These are phyloP conservation scores for Penicillium sp. DNA, from an alignment of 2,329 filamentous ascomycete genomes.

Conservation along the genomic window DNA sequence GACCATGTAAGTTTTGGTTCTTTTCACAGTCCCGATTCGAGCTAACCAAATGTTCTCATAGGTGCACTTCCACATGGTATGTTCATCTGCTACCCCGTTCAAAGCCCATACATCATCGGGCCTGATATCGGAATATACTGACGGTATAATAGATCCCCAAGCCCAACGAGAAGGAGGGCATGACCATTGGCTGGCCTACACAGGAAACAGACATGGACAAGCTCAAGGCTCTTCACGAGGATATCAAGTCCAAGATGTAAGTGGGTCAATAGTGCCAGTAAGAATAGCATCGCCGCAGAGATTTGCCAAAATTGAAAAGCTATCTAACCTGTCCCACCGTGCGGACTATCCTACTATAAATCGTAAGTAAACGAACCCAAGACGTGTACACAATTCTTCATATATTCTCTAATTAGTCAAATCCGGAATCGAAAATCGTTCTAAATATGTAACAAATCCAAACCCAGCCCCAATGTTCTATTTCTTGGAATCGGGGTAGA, in stretches of 20 bases:
- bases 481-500: constrained; percentile 58
- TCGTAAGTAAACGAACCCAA: background rate
- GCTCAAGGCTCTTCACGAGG: constrained; percentile 76
- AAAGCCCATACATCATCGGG: too few species aligned
- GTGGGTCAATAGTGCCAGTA: background rate
- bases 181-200: constrained; percentile 78
- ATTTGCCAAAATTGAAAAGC: background rate
- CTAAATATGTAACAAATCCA: constrained; percentile 1
- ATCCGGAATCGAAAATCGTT: constrained; percentile 1
- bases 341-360: background rate
- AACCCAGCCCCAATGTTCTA: constrained; percentile 8
- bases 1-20: constrained; percentile 69
- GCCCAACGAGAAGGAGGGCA: constrained; percentile 78
- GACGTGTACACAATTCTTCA: background rate
- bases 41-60: constrained; percentile 35
- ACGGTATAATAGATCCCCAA: constrained; percentile 74
- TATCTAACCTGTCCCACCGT: background rate
- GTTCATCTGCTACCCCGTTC: constrained; percentile 18
- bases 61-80: constrained; percentile 93
- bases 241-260: constrained; percentile 89
- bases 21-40: background rate
- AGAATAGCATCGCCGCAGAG: background rate
- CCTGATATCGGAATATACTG: background rate
- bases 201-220: constrained; percentile 76
- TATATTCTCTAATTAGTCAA: constrained; percentile 13